Base-by-base conservation (phyloP, 495 filamentous ascomycete species). In the Eremomyces bilateralis region DNA sequence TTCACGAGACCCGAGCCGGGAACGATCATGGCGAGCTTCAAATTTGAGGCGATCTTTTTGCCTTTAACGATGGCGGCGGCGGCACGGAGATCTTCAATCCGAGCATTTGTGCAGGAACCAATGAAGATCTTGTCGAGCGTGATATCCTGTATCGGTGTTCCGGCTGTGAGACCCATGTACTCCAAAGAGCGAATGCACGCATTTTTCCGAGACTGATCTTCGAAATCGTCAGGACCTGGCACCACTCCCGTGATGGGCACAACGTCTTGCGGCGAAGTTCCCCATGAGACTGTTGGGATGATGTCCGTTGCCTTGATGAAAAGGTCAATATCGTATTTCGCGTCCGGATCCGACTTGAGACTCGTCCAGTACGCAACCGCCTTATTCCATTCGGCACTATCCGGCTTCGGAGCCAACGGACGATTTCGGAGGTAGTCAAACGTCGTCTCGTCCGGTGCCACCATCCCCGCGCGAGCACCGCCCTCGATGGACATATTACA, bases 401-500 rank as follows among this genome's bases (percentile, higher is more conserved):
- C 81, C 39, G 64, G 63, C 54, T 78, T 74, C 39, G 88, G 88
- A 15, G 88, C 81, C 40, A 97, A 60, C 27, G 88, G 88, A 43
- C 75, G 66, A 32, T 73, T 80, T 63, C 85, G 80, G 42, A 97
- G 76, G 51, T 97, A 97, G 44, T 90, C 77, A 47, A 93, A 85
- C 3, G 88, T 95, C 29, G 63, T 79, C 53, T 92, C 74, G 42
- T 97, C 88, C 2, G 88, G 88, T 18, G 88, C 88, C 37, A 97
- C 73, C 80, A 97, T 85, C 39, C 88, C 88, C 38, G 88, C 85
- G 61, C 88, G 68, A 25, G 88, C 88, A 58, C 88, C 88, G 39
- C 60, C 88, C 62, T 97, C 88, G 51, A 95, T 94, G n/a, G 85
- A 82, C 88, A 97, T 97, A 62, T 97, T 97, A 59, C 88, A 95